Percentiles rank a stretch among this genome's conserved stretches.
Conservation (phyloP, 192 early-diverging fungal genomes). For the Spizellomyces punctatus region DNA sequence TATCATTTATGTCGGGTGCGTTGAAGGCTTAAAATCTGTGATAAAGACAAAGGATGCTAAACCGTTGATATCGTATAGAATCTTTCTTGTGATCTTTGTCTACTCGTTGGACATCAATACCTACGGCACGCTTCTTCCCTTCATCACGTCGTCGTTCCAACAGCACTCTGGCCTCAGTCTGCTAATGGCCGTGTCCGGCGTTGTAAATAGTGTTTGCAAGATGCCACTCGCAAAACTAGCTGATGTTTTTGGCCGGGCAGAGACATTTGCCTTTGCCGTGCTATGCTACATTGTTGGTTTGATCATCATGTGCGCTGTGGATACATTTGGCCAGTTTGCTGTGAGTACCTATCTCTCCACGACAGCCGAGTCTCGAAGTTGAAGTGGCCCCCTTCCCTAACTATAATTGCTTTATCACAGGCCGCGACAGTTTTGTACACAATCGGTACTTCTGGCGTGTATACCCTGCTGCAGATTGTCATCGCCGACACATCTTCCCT, state of each 20-base stretch:
- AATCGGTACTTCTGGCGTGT: background rate
- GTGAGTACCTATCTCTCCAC: background rate
- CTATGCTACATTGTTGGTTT: background rate
- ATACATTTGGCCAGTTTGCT: background rate
- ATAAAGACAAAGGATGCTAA: too few species aligned
- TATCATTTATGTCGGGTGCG: background rate
- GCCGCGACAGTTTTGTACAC: background rate
- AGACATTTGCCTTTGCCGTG: background rate
- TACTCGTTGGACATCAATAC: background rate
- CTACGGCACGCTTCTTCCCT: background rate
- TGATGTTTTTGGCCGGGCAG: conserved; percentile 2
- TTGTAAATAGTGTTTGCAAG: background rate
- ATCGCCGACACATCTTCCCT: conserved; percentile 6
- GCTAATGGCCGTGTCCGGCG: background rate
- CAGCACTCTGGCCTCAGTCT: background rate
- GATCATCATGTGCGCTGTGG: background rate
- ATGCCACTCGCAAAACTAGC: conserved; percentile 1
- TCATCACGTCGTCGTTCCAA: conserved; percentile 1
- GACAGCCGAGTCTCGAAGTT: too few species aligned
- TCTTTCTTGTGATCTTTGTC: conserved; percentile 1
- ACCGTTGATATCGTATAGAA: background rate
- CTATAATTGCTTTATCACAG: background rate
- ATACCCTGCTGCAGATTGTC: background rate
- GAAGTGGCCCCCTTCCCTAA: too few species aligned
- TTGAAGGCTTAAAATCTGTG: too few species aligned